These are phyloP conservation scores for Logfia minima DNA, from an alignment of 129 eudicot species.

Conservation along the genomic window DNA sequence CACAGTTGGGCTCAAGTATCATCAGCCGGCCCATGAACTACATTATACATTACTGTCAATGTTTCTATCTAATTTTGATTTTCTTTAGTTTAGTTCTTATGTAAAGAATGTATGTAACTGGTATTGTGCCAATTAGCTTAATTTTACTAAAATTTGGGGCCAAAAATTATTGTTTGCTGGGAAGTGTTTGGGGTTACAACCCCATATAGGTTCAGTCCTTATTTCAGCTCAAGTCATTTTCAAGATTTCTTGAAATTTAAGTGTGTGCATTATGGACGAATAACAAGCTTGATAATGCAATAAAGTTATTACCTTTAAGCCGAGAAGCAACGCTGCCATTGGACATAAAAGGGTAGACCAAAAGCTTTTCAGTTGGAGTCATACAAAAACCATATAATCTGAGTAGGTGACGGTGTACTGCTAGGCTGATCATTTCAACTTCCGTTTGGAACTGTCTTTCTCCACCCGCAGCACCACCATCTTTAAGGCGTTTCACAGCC, in stretches of 20 bases:
- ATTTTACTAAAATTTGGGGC: too few relatives aligned
- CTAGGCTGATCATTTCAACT: slow-evolving; percentile 88
- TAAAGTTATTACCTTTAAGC: slow-evolving; percentile 62
- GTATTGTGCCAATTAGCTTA: too few relatives aligned
- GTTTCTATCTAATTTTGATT: too few relatives aligned
- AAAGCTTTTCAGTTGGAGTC: slow-evolving; percentile 71
- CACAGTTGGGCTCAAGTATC: too few relatives aligned
- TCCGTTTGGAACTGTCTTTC: slow-evolving; percentile 78
- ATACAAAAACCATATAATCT: slow-evolving; percentile 76
- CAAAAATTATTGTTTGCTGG: too few relatives aligned
- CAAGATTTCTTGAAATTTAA: neutral
- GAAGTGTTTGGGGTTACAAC: too few relatives aligned
- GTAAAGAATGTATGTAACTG: too few relatives aligned
- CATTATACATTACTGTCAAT: too few relatives aligned
- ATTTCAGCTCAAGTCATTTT: too few relatives aligned
- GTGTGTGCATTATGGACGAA: neutral
- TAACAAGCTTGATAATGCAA: neutral
- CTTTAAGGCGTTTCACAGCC: slow-evolving; percentile 84
- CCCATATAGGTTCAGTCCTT: too few relatives aligned
- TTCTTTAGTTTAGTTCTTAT: too few relatives aligned
- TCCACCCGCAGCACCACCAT: slow-evolving; percentile 68
- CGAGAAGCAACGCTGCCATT: slow-evolving; percentile 96
- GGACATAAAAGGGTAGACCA: slow-evolving; percentile 87
- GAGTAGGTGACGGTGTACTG: slow-evolving; percentile 81
- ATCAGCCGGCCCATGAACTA: too few relatives aligned